Base-by-base conservation (phyloP, 2,329 filamentous ascomycete species). In the Colletotrichum salicis region DNA sequence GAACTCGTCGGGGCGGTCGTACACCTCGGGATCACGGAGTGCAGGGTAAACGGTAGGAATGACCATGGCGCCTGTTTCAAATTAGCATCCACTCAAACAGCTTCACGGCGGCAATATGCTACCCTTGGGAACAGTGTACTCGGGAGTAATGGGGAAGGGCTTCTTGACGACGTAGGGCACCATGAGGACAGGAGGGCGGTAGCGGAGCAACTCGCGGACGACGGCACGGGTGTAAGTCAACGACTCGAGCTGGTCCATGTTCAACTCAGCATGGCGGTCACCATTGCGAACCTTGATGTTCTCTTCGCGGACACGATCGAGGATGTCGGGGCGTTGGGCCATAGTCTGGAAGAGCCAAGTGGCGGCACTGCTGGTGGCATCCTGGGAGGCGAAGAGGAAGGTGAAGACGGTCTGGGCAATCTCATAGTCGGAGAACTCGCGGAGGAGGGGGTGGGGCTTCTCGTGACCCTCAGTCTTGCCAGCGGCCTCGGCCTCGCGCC, bases 341-440 rank as follows among this genome's bases (percentile, higher is more conserved):
- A 94, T 92, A 78, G 94, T 89, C 85, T 99, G 96, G 88, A 98
- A 97, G 75, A 98, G 85, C 95, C 96, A 98, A 64, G 95, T 98
- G 78, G 90, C 91, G 73, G 96, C 96, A 78, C 94, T 97, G 84
- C 93, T 96, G 74, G 96, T 98, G 75, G 96, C 96, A 82, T 99
- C 96, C 84, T 98, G 96, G 4, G 95, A 98, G 73, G 96, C 96
- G 83, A 98, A 98, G 73, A 98, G 88, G 87, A 98, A 97, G 61
- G 96, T 97, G 85, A 98, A 97, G 79, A 98, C 82, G 29, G 96
- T 98, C 86, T 96, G 94, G 68, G 94, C 89, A 78, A 98, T 97
- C 83, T 98, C 95, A 78, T 92, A 93, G 80, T 98, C 94, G 82
- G 88, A 91, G 83, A 98, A 98, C 76, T 94, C 91, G 79, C 96